Conservation (phyloP, 805 yeast species). For the Saturnispora halmiae region DNA sequence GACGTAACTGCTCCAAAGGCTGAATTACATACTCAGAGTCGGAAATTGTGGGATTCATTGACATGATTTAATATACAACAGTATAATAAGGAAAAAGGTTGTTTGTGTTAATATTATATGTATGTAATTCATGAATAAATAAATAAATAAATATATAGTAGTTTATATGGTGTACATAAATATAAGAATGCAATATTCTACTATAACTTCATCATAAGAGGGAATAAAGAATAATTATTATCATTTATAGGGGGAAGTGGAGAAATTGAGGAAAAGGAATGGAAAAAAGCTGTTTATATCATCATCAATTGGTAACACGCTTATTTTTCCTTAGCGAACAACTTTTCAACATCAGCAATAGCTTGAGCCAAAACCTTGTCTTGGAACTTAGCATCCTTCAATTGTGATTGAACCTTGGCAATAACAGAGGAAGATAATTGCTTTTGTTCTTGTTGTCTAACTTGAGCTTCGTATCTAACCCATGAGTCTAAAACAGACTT, state of each 20-base stretch:
- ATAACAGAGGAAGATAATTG: slow-evolving; percentile 82
- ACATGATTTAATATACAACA: not conserved
- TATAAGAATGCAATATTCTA: slow-evolving; percentile 7
- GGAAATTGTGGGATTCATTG: not conserved
- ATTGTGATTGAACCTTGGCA: slow-evolving; percentile 78
- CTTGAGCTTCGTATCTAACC: slow-evolving; percentile 97
- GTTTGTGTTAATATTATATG: not conserved
- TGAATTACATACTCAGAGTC: slow-evolving; percentile 7
- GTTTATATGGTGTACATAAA: not conserved
- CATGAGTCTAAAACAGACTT: slow-evolving; percentile 94
- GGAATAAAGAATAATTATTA: slow-evolving; percentile 2
- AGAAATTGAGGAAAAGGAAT: no score
- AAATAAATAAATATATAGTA: slow-evolving; percentile 10
- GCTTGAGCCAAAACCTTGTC: slow-evolving; percentile 86
- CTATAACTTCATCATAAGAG: slow-evolving; percentile 8
- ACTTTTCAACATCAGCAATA: slow-evolving; percentile 82
- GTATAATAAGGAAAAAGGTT: not conserved
- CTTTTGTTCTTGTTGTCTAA: slow-evolving; percentile 92
- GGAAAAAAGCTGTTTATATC: no score
- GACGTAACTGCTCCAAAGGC: slow-evolving; percentile 47
- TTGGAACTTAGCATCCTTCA: slow-evolving; percentile 85
- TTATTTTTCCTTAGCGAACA: slow-evolving; percentile 41
- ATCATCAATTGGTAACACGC: no score
- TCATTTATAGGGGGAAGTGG: not conserved
- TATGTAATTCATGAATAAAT: slow-evolving; percentile 8